Base-by-base conservation (phyloP, 106 monocot species). In the Dioscorea zingiberensis region DNA sequence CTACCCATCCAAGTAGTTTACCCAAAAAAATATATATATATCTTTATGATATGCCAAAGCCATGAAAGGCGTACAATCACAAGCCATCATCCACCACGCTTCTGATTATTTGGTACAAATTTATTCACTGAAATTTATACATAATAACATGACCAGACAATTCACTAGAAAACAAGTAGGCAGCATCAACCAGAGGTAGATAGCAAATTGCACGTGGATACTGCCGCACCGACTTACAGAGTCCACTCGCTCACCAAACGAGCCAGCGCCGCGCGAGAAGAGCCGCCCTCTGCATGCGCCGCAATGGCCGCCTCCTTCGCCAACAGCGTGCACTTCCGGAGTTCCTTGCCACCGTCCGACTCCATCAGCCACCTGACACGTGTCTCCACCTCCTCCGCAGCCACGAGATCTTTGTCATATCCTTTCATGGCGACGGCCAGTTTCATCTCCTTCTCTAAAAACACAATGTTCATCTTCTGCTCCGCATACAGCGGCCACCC, bases 401-500 rank as follows among this genome's bases (percentile, higher is more conserved):
- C 3, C 61, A 85, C 85, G 32, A 85, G 4, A 27, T 26, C 90
- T 58, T 74, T 25, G 4, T 80, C 74, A 48, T 75, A 80, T 9
- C 83, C 85, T 9, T 65, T 53, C 70, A 83, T 67, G 55, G 26
- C 75, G 26, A 69, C 74, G 44, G 74, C 85, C 54, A 90, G 64
- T 49, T 18, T 24, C 55, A 71, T 60, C 55, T 51, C 83, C 60
- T 86, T 86, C 22, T 61, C 71, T 47, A 86, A 15, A 38, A 83
- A 71, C 65, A 83, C 75, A 62, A 67, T 85, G 66, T 83, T 90
- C 80, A 90, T 49, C 75, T 69, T 14, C 75, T 90, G 90, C 70
- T 90, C 90, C 14, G 86, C 83, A 63, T 85, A 86, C n/a, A 80
- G 53, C 6, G 90, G 90, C 90, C 90, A 90, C 12, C 77, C 86